A percentile compares a stretch with the other conserved stretches of the same genome.
phyloP scores from a whole-genome alignment of 1,139 yeast genomes.

The Saccharomyces uvarum region DNA sequence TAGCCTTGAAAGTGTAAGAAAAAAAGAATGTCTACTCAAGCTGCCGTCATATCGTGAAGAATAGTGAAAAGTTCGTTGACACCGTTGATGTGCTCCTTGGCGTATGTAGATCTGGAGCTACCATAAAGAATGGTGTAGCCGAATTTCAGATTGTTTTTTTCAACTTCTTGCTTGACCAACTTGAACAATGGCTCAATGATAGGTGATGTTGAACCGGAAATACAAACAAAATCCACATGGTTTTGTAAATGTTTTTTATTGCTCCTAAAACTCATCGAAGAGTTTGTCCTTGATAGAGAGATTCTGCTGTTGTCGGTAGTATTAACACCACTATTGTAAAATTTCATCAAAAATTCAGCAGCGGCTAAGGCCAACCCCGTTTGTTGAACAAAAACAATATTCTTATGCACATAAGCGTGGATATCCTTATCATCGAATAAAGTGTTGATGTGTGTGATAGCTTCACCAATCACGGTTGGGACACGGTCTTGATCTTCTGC shows the following conservation, averaged over 20 bases:
- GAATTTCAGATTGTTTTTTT: slow-evolving; percentile 33
- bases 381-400: slow-evolving; percentile 57
- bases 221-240: slow-evolving; percentile 32
- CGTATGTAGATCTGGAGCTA: slow-evolving; percentile 44
- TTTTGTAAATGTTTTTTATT: slow-evolving; percentile 12
- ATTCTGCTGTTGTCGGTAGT: slow-evolving; percentile 2
- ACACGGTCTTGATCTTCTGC: slow-evolving; percentile 62
- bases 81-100: slow-evolving; percentile 63
- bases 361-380: slow-evolving; percentile 46
- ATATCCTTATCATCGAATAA: slow-evolving; percentile 53
- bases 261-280: not conserved
- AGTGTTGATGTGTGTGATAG: slow-evolving; percentile 74
- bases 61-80: slow-evolving; percentile 61
- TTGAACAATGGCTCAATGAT: slow-evolving; percentile 62
- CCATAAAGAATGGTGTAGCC: slow-evolving; percentile 59
- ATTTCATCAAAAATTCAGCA: slow-evolving; percentile 36
- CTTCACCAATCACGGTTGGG: slow-evolving; percentile 64
- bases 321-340: slow-evolving; percentile 16
- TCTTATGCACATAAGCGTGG: slow-evolving; percentile 66
- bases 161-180: slow-evolving; percentile 42
- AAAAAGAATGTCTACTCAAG: not conserved
- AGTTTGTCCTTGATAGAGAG: slow-evolving; percentile 6
- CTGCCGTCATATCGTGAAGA: slow-evolving; percentile 21
- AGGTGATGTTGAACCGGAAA: slow-evolving; percentile 60
- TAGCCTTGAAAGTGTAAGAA: not conserved